Percentiles rank a stretch among this genome's conserved stretches.
These are phyloP conservation scores for Penicillium concentricum DNA, from an alignment of 2,329 filamentous ascomycete species.

Conservation along the genomic window DNA sequence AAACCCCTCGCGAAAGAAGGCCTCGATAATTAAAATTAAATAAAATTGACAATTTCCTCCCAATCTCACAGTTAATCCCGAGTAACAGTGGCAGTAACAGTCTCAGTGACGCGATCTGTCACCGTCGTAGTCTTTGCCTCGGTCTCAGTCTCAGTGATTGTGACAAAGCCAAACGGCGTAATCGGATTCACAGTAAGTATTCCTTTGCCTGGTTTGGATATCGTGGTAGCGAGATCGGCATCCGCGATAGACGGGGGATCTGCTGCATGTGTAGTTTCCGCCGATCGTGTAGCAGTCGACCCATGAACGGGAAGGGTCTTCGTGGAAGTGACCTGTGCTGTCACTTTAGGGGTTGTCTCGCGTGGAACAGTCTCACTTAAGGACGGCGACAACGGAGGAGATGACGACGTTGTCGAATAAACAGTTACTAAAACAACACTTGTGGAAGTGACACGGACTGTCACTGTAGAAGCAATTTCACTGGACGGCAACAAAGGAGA, in stretches of 20 bases:
- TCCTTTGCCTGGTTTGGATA: background rate
- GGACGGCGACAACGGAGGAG: background rate
- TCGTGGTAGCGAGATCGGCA: background rate
- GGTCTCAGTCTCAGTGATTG: constrained; percentile 9
- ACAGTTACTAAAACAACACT: background rate
- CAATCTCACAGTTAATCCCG: background rate
- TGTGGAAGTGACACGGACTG: background rate
- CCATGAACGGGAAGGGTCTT: background rate
- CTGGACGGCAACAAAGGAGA: background rate
- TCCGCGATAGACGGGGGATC: background rate
- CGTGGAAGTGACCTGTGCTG: background rate
- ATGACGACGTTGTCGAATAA: background rate
- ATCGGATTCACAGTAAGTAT: constrained; percentile 13
- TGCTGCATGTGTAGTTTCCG: background rate
- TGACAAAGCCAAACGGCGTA: constrained; percentile 14
- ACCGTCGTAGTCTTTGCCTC: constrained; percentile 15
- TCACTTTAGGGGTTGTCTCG: background rate
- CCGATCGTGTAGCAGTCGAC: background rate
- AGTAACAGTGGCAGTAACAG: constrained; percentile 8
- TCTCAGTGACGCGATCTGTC: constrained; percentile 13
- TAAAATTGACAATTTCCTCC: background rate
- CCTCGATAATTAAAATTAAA: background rate
- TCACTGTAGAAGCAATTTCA: background rate
- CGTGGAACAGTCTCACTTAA: background rate
- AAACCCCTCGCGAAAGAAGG: background rate